phyloP scores from a whole-genome alignment of 306 rosid species.

The Argentina anserina region DNA sequence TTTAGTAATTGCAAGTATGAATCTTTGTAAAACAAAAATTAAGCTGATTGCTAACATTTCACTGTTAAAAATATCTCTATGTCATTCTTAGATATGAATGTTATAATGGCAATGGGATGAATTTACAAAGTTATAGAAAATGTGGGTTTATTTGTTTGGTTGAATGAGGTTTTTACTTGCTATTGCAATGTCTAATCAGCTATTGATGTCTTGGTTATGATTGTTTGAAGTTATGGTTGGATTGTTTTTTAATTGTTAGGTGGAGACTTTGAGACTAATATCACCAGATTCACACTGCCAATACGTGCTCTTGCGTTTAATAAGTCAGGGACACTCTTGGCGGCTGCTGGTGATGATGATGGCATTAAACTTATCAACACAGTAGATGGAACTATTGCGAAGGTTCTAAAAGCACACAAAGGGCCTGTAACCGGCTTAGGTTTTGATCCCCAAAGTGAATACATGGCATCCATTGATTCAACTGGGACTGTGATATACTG shows the following conservation, averaged over 20 bases:
- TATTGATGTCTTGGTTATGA: background rate
- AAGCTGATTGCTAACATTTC: background rate
- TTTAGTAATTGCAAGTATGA: background rate
- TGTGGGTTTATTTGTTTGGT: background rate
- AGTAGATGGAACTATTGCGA: conserved; percentile 83
- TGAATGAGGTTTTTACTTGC: background rate
- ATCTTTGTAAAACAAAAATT: background rate
- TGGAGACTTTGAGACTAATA: conserved; percentile 93
- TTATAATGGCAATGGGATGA: background rate
- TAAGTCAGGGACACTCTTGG: conserved; percentile 81
- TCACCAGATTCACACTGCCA: conserved; percentile 91
- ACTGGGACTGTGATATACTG: conserved; percentile 68
- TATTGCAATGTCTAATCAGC: background rate
- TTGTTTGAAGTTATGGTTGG: background rate
- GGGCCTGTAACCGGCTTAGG: conserved; percentile 76
- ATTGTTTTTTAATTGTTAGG: conserved; percentile 33
- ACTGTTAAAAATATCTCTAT: background rate
- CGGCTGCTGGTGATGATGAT: conserved; percentile 96
- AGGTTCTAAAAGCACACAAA: conserved; percentile 89
- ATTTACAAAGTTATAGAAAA: background rate
- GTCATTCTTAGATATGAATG: background rate
- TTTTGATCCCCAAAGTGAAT: conserved; percentile 86
- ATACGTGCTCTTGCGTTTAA: conserved; percentile 77
- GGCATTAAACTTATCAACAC: conserved; percentile 92
- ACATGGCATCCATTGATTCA: conserved; percentile 84